A percentile compares a stretch with the other conserved stretches of the same genome.
These are phyloP conservation scores for Blastocystis sp. DNA, from an alignment of 352 stramenopile species.

Conservation along the genomic window DNA sequence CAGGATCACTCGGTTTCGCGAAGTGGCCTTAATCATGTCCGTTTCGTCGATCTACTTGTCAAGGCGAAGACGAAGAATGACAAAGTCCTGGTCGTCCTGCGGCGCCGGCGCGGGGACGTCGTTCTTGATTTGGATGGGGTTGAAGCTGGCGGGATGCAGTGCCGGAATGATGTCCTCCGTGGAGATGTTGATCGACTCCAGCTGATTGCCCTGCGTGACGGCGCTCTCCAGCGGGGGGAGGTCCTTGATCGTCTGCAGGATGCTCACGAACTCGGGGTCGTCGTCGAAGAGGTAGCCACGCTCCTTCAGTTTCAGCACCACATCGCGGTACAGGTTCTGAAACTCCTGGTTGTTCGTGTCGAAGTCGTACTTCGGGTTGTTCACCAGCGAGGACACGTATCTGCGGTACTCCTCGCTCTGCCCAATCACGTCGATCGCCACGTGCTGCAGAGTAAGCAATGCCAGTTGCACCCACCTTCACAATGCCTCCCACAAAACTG, in stretches of 20 bases:
- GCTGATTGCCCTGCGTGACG: neutral
- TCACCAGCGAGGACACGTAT: slow-evolving; percentile 13
- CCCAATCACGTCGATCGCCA: slow-evolving; percentile 47
- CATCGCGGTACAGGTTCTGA: slow-evolving; percentile 38
- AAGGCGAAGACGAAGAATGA: neutral
- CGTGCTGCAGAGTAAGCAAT: slow-evolving; percentile 6
- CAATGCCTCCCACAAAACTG: slow-evolving; percentile 54
- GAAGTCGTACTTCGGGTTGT: slow-evolving; percentile 45
- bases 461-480: neutral
- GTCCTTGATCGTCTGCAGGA: slow-evolving; percentile 19
- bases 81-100: slow-evolving; percentile 40
- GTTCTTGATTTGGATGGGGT: neutral
- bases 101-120: neutral
- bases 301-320: slow-evolving; percentile 40
- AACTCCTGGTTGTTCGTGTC: slow-evolving; percentile 31
- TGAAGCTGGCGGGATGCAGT: neutral
- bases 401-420: neutral
- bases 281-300: slow-evolving; percentile 57
- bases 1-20: slow-evolving; percentile 42
- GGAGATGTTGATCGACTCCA: slow-evolving; percentile 18
- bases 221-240: neutral
- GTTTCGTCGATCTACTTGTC: slow-evolving; percentile 14
- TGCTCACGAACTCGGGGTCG: slow-evolving; percentile 25
- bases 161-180: slow-evolving; percentile 29
- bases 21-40: slow-evolving; percentile 38